Evolutionary conservation across 2,329 filamentous ascomycete species (phyloP).

Genomic region (Microcyclosporella mali): DNA sequence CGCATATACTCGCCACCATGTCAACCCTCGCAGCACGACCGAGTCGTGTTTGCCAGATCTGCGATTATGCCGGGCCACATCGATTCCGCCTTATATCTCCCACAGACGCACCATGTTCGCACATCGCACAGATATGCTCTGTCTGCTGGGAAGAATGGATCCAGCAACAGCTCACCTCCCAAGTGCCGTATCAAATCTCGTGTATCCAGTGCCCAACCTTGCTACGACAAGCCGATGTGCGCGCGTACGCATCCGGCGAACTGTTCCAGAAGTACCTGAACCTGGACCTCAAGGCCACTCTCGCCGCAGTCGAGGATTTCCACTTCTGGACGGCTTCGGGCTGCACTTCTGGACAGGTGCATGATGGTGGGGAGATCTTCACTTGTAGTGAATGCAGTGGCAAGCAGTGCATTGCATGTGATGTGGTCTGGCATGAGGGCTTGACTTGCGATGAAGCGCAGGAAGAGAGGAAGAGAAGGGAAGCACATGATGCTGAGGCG

Average conservation of each 20-base stretch:
- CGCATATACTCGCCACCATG: neutral
- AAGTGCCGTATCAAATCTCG: conserved; percentile 2
- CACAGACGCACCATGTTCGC: conserved; percentile 3
- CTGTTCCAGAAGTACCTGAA: conserved; percentile 13
- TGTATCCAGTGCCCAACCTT: conserved; percentile 17
- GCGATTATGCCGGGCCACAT: conserved; percentile 1
- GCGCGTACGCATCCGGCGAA: conserved; percentile 4
- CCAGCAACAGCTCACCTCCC: conserved; percentile 6
- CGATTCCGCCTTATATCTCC: conserved; percentile 5
- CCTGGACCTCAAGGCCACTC: conserved; percentile 6
- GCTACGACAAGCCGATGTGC: conserved; percentile 13
- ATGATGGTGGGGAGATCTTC: conserved; percentile 21
- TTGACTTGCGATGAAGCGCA: conserved; percentile 17
- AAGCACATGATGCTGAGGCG: neutral
- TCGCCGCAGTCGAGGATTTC: conserved; percentile 16
- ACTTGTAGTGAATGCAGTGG: conserved; percentile 17
- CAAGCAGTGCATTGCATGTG: conserved; percentile 20
- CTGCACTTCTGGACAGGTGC: conserved; percentile 22
- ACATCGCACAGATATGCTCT: conserved; percentile 11
- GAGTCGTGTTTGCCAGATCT: conserved; percentile 6
- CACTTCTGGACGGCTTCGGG: conserved; percentile 14
- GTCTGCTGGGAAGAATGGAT: conserved; percentile 19
- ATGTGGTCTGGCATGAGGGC: conserved; percentile 18
- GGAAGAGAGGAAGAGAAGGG: neutral
- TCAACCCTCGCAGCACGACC: neutral